Base-by-base conservation (phyloP, 1,139 yeast species). In the Yamadazyma membranifaciens region DNA sequence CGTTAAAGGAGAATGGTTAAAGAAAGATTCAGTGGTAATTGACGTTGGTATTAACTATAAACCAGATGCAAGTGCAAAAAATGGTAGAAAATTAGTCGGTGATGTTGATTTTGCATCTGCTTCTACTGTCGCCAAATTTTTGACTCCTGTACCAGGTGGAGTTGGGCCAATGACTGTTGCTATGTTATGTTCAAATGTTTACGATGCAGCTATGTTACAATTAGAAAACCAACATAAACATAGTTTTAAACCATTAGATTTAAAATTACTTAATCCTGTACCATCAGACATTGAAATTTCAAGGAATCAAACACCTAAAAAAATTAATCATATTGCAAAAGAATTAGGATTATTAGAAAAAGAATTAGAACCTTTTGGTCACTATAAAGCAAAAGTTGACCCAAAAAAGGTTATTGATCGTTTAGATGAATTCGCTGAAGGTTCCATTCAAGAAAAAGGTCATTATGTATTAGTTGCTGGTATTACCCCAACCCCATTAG, bases 101-200 rank as follows among this genome's bases (percentile, higher is more conserved):
- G 94, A 85, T 60, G 92, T 82, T 26, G 89, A 83, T 50, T 84
- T 67, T 55, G 80, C 69, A 38, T 64, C 76, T 29, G 85, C 83
- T 41, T 67, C 68, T 42, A 64, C 72, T 39, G 73, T 70, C 49
- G 84, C 88, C 1, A 67, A 83, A 2, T 79, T 71, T 52, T 69
- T 85, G 40, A 84, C 94, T 6, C 94, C 94, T 4, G 94, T 85
- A 39, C 94, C 94, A 29, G 92, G 94, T 60, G 94, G 94, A 51
- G 94, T 85, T 50, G 94, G 94, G 31, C 94, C 94, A 51, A 85
- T 85, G 94, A 85, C 94, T 25, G 92, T 85, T 32, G 91, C 89
- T 34, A 83, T 83, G 89, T 73, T 85, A 47, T 77, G 86, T 47
- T 73, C 81, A 39, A 85, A 85, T 54, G 86, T 85, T 4, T 67